These are phyloP conservation scores for Diplodia scrobiculata DNA, from an alignment of 2,329 filamentous ascomycete species.

Conservation along the genomic window DNA sequence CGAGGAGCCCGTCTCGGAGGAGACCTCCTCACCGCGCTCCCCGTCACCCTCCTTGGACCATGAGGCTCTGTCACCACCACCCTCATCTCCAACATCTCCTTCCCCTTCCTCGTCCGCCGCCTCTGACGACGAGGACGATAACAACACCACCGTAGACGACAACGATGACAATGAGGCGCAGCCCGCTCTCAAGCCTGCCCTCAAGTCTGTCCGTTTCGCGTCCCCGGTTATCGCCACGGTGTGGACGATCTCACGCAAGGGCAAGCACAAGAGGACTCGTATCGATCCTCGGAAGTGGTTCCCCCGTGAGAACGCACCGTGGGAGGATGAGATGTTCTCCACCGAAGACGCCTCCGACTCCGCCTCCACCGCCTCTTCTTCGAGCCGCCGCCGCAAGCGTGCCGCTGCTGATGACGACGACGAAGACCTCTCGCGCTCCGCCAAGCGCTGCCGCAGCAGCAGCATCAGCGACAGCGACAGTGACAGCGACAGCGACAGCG, in stretches of 20 bases:
- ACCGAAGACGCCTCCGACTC: background rate
- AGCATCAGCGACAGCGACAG: background rate
- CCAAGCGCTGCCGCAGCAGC: background rate
- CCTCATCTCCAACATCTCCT: background rate
- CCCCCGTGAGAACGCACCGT: background rate
- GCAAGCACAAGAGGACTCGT: background rate
- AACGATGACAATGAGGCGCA: background rate
- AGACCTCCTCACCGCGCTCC: background rate
- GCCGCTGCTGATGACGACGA: background rate
- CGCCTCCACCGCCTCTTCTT: background rate
- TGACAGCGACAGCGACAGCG: too few relatives aligned
- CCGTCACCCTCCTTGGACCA: background rate
- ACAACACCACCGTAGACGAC: background rate
- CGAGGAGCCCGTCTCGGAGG: background rate
- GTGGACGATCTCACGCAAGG: background rate
- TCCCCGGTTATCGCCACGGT: background rate
- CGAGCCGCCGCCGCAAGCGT: background rate
- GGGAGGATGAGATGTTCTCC: conserved; percentile 14
- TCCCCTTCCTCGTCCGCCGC: background rate
- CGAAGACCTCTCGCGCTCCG: background rate
- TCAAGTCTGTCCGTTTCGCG: background rate
- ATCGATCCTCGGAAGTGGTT: background rate
- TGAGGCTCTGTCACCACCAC: background rate
- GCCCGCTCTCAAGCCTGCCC: background rate
- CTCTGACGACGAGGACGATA: background rate